A percentile compares a stretch with the other conserved stretches of the same genome.
Evolutionary conservation across 495 filamentous ascomycete genomes (phyloP).

Genomic region (Neurospora sp.): DNA sequence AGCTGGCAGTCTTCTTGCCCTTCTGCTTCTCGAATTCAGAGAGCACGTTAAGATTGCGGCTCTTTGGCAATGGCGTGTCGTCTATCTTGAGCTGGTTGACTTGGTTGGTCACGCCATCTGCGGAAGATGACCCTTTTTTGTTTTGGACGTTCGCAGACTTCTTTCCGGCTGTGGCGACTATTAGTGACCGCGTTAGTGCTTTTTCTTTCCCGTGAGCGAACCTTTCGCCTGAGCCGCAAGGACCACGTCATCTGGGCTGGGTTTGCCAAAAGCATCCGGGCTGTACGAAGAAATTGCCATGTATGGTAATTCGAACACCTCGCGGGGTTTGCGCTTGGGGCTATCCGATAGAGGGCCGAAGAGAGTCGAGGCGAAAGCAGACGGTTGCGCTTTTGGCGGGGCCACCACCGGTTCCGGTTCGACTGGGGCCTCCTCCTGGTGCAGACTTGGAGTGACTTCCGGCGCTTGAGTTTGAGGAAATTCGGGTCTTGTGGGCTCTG

Average conservation of each 20-base stretch:
- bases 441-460: background rate
- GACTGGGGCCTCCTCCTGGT: background rate
- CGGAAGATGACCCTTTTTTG: conserved; percentile 22
- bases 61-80: conserved; percentile 63
- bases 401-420: background rate
- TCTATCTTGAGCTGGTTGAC: conserved; percentile 55
- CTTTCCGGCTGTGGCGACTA: conserved; percentile 36
- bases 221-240: conserved; percentile 83
- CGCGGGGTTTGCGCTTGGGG: conserved; percentile 26
- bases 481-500: conserved; percentile 8
- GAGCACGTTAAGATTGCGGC: conserved; percentile 79
- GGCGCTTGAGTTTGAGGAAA: background rate
- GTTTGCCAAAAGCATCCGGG: conserved; percentile 65
- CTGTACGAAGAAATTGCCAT: conserved; percentile 27
- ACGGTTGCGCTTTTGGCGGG: conserved; percentile 33
- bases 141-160: conserved; percentile 27
- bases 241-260: conserved; percentile 91
- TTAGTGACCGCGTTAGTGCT: conserved; percentile 31
- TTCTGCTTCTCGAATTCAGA: conserved; percentile 67
- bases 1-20: conserved; percentile 76
- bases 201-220: conserved; percentile 45
- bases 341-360: conserved; percentile 35
- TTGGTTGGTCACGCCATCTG: conserved; percentile 31
- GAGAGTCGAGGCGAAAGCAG: conserved; percentile 60
- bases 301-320: conserved; percentile 43